These are phyloP conservation scores for Pichia scutulata DNA, from an alignment of 805 yeast genomes.

Conservation along the genomic window DNA sequence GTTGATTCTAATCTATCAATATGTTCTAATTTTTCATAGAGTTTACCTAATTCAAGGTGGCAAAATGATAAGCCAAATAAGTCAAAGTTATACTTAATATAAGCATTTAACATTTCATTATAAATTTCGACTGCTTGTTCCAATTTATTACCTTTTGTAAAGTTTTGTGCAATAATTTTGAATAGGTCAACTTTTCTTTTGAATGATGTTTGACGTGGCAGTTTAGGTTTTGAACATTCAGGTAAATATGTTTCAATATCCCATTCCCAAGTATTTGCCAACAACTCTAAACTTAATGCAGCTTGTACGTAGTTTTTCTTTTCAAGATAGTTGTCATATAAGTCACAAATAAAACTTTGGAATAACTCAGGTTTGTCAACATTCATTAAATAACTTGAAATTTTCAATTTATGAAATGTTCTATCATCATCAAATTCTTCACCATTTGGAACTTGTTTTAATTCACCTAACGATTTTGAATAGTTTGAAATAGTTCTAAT, in stretches of 20 bases:
- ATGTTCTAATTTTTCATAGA: constrained; percentile 60
- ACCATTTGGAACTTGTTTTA: constrained; percentile 68
- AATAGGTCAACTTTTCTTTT: constrained; percentile 69
- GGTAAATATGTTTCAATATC: constrained; percentile 49
- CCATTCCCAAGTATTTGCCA: constrained; percentile 77
- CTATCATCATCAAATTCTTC: constrained; percentile 84
- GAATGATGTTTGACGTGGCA: constrained; percentile 77
- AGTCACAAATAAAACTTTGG: constrained; percentile 67
- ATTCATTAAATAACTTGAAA: constrained; percentile 67
- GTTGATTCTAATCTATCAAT: constrained; percentile 70
- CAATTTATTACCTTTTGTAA: constrained; percentile 60
- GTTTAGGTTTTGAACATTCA: constrained; percentile 52
- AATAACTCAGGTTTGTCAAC: constrained; percentile 75
- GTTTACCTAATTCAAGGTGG: constrained; percentile 56
- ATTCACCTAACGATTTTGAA: constrained; percentile 55
- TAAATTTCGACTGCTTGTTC: constrained; percentile 77
- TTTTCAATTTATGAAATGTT: constrained; percentile 68
- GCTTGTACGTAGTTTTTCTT: constrained; percentile 72
- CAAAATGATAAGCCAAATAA: constrained; percentile 67
- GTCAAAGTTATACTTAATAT: constrained; percentile 66
- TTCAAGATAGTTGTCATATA: constrained; percentile 55
- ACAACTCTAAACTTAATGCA: constrained; percentile 67
- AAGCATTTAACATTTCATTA: constrained; percentile 69
- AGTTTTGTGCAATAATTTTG: constrained; percentile 63
- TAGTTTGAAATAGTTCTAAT: constrained; percentile 53